Conservation (phyloP, 2,329 filamentous ascomycete genomes). For the Didymella keratinophila region DNA sequence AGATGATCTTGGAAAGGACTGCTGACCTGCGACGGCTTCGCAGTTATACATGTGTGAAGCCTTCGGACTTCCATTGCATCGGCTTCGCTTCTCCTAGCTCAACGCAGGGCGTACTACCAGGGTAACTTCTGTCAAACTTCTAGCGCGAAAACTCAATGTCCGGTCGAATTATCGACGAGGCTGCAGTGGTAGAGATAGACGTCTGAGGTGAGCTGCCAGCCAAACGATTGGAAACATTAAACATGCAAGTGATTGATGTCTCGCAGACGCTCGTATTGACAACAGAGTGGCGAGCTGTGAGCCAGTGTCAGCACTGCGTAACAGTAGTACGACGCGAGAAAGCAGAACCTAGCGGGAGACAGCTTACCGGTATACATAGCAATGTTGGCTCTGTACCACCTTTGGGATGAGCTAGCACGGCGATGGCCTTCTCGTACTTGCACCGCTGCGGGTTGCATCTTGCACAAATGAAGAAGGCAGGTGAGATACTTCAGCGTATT, state of each 20-base stretch:
- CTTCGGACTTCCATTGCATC: conserved; percentile 11
- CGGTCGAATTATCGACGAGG: background rate
- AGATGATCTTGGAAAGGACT: background rate
- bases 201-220: conserved; percentile 13
- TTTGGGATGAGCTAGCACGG: background rate
- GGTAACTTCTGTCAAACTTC: background rate
- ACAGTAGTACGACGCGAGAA: background rate
- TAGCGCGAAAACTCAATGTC: conserved; percentile 5
- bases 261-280: conserved; percentile 6
- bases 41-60: conserved; percentile 9
- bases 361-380: background rate
- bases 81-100: conserved; percentile 12
- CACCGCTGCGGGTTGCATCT: background rate
- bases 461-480: background rate
- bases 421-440: background rate
- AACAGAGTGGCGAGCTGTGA: background rate
- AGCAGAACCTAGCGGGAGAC: background rate
- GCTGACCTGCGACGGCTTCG: background rate
- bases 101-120: conserved; percentile 1
- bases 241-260: conserved; percentile 4
- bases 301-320: background rate
- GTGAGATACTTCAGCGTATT: background rate
- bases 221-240: background rate
- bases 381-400: background rate
- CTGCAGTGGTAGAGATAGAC: background rate